Percentiles rank a stretch among this genome's conserved stretches.
These are phyloP conservation scores for Mucor velutinosus DNA, from an alignment of 371 early-diverging fungal genomes.

Conservation along the genomic window DNA sequence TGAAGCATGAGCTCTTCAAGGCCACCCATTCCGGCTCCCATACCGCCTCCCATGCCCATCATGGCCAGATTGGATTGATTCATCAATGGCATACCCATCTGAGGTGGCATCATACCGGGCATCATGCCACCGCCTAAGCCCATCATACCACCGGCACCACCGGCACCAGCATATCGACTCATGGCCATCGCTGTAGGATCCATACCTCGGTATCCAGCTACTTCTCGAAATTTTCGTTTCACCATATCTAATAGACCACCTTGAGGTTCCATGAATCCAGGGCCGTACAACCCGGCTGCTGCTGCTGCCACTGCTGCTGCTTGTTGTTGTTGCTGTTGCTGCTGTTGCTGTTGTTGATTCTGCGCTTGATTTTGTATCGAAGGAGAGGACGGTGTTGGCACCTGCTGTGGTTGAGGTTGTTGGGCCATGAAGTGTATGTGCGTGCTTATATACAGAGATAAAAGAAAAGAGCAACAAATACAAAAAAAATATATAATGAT, in stretches of 20 bases:
- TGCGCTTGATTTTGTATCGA: constrained; percentile 3
- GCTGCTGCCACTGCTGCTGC: neutral
- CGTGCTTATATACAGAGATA: too few relatives aligned
- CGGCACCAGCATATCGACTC: neutral
- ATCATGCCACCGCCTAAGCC: constrained; percentile 11
- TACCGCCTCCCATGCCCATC: constrained; percentile 3
- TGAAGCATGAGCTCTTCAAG: constrained; percentile 4
- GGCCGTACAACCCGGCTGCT: neutral
- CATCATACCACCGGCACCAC: constrained; percentile 6
- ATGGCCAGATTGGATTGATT: neutral
- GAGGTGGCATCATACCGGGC: constrained; percentile 13
- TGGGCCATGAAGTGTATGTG: neutral
- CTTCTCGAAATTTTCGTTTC: constrained; percentile 19
- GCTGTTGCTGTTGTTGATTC: constrained; percentile 4
- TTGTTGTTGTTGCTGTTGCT: constrained; percentile 2
- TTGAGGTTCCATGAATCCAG: constrained; percentile 12
- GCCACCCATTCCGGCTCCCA: neutral
- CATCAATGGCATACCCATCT: constrained; percentile 4
- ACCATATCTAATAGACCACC: constrained; percentile 17
- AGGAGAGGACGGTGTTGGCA: neutral
- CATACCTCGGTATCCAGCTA: constrained; percentile 2
- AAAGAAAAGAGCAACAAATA: neutral
- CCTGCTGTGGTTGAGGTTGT: neutral
- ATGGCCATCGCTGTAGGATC: constrained; percentile 9
- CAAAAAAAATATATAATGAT: too few relatives aligned